phyloP scores from a whole-genome alignment of 2,329 filamentous ascomycete genomes.

The Scytalidium lignicola region DNA sequence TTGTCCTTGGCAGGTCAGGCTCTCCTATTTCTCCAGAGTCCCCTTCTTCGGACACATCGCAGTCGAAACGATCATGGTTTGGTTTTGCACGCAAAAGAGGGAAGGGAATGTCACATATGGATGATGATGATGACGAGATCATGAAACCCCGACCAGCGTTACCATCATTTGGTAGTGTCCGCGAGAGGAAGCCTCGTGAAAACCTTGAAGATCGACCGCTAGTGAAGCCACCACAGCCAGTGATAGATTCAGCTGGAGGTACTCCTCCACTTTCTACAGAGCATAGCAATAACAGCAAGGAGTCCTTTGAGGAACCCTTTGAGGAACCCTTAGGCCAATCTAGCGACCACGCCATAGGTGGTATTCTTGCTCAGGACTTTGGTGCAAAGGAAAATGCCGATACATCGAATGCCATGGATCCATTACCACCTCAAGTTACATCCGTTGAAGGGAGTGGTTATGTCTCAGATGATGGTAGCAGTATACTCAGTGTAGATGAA shows the following conservation, averaged over 20 bases:
- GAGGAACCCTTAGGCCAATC: constrained; percentile 36
- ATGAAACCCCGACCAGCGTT: constrained; percentile 72
- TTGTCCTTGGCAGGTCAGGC: constrained; percentile 46
- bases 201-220: constrained; percentile 49
- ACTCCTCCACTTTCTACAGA: background rate
- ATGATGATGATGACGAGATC: constrained; percentile 63
- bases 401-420: constrained; percentile 54
- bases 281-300: background rate
- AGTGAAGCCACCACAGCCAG: constrained; percentile 45
- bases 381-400: constrained; percentile 49
- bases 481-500: constrained; percentile 35
- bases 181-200: constrained; percentile 52
- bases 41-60: constrained; percentile 33
- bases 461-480: constrained; percentile 50
- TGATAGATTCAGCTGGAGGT: constrained; percentile 19
- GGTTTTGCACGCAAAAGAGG: constrained; percentile 45
- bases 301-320: constrained; percentile 5
- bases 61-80: constrained; percentile 46
- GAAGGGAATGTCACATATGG: constrained; percentile 40
- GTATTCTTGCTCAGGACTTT: constrained; percentile 49
- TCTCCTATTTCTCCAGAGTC: constrained; percentile 34
- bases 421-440: constrained; percentile 65
- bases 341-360: constrained; percentile 54
- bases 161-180: constrained; percentile 70
- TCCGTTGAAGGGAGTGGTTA: constrained; percentile 63